Conservation (phyloP, 176 grass and related monocot species). For the Carex kokanica region DNA sequence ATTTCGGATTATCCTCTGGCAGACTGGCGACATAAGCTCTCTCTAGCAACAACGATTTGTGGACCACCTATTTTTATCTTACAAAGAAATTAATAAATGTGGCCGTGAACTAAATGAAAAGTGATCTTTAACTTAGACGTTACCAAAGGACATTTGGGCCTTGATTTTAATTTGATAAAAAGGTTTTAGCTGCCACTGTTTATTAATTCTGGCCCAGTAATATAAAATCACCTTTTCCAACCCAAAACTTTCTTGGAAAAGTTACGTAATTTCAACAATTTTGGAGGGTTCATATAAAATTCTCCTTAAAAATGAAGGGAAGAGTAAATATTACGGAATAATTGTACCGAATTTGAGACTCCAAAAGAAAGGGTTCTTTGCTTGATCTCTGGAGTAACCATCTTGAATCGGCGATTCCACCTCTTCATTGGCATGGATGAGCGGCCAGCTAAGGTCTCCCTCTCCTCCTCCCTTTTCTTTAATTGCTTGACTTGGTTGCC, state of each 20-base stretch:
- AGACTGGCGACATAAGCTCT: background rate
- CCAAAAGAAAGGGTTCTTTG: conserved; percentile 13
- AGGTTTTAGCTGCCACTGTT: background rate
- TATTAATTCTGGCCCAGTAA: background rate
- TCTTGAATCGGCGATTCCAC: conserved; percentile 6
- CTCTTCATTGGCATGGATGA: conserved; percentile 16
- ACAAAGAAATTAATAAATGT: background rate
- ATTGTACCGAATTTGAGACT: background rate
- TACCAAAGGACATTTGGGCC: background rate
- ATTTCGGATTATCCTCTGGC: too few relatives aligned
- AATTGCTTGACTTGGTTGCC: background rate
- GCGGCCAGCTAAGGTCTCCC: conserved; percentile 12
- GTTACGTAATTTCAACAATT: too few relatives aligned
- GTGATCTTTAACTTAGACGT: background rate
- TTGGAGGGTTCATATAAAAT: too few relatives aligned
- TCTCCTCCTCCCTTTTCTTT: background rate
- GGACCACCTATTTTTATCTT: background rate
- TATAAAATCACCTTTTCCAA: background rate
- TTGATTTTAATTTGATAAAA: background rate
- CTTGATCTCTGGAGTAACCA: conserved; percentile 3
- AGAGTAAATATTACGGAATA: background rate
- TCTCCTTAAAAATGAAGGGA: background rate
- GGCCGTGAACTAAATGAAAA: background rate
- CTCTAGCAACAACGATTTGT: conserved; percentile 1
- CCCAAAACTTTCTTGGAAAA: background rate